Conservation (phyloP, 352 stramenopile genomes). For the Pythium apleroticum region DNA sequence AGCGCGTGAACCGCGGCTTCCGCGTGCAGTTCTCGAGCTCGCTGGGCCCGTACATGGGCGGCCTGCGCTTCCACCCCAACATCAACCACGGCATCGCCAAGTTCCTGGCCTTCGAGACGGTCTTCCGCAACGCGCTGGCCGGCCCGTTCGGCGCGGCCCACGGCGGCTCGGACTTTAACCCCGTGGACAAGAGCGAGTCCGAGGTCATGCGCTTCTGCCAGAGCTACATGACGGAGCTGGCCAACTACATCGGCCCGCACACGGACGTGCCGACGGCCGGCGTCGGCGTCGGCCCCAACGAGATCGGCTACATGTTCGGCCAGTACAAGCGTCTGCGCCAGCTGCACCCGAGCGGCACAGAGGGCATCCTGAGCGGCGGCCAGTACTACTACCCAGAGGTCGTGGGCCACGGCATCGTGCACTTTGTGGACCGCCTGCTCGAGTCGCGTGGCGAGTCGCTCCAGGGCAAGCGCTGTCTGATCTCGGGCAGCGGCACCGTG, state of each 20-base stretch:
- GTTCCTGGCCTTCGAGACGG: conserved; percentile 93
- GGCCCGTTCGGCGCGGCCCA: conserved; percentile 77
- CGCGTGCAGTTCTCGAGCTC: conserved; percentile 96
- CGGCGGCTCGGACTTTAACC: conserved; percentile 96
- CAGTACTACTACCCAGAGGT: conserved; percentile 90
- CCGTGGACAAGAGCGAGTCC: conserved; percentile 95
- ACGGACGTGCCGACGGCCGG: conserved; percentile 95
- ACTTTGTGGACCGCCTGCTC: conserved; percentile 95
- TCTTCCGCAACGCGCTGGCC: conserved; percentile 95
- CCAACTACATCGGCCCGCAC: conserved; percentile 97
- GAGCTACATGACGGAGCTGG: conserved; percentile 97
- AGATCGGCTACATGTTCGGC: conserved; percentile 97
- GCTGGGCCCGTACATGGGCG: conserved; percentile 93
- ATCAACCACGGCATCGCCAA: conserved; percentile 90
- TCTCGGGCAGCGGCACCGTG: conserved; percentile 94
- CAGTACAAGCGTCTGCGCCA: conserved; percentile 97
- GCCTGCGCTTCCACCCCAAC: conserved; percentile 93
- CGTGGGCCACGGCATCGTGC: conserved; percentile 91
- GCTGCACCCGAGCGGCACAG: conserved; percentile 73
- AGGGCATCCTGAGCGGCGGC: conserved; percentile 89
- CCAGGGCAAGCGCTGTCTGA: conserved; percentile 95
- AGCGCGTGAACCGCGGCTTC: conserved; percentile 96
- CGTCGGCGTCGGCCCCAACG: conserved; percentile 91
- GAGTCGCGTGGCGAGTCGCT: conserved; percentile 92
- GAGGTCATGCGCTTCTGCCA: conserved; percentile 99